These are phyloP conservation scores for Boletus reticuloceps DNA, from an alignment of 768 basidiomycete species.

Conservation along the genomic window DNA sequence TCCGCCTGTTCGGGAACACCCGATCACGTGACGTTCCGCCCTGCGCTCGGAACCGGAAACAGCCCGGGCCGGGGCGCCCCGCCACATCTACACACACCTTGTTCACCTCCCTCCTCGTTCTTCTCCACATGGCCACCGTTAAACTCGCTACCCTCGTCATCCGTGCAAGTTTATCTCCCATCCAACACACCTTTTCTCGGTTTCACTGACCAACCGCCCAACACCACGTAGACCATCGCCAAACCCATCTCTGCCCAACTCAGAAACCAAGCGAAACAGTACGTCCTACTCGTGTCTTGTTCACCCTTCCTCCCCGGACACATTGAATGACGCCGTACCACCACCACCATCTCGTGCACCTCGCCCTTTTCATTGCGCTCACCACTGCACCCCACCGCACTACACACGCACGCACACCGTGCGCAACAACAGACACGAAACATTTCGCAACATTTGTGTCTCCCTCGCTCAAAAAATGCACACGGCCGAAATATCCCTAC, in stretches of 20 bases:
- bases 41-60: no score
- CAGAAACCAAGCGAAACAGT: slow-evolving; percentile 74
- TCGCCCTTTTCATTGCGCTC: neutral
- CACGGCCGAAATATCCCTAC: slow-evolving; percentile 65
- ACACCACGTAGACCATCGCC: slow-evolving; percentile 61
- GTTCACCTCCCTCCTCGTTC: neutral
- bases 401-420: neutral
- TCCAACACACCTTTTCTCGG: neutral
- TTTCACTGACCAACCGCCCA: neutral
- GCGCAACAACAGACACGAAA: slow-evolving; percentile 52
- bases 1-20: no score
- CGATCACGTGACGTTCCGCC: no score
- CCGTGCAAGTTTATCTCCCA: slow-evolving; percentile 45
- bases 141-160: slow-evolving; percentile 76
- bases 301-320: neutral
- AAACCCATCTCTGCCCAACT: slow-evolving; percentile 74
- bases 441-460: slow-evolving; percentile 69
- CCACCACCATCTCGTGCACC: neutral
- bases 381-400: neutral
- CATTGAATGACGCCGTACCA: neutral
- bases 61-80: neutral
- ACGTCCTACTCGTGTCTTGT: slow-evolving; percentile 21
- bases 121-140: slow-evolving; percentile 57
- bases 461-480: slow-evolving; percentile 76
- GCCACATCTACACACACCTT: neutral